phyloP scores from a whole-genome alignment of 495 filamentous ascomycete genomes.

The Glutinoglossum americanum region DNA sequence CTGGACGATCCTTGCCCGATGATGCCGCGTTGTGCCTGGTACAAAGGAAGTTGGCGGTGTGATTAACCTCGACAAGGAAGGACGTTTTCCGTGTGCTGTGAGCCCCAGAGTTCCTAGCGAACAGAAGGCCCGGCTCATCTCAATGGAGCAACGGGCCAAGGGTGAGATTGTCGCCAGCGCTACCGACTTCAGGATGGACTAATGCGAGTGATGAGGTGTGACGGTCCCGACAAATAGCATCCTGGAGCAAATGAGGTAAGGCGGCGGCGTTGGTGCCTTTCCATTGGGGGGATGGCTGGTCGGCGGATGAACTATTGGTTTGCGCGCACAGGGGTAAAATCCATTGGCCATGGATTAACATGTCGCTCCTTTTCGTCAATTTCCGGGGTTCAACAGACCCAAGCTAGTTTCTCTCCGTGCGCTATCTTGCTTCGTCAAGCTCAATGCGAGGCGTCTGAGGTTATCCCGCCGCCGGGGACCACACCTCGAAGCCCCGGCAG shows the following conservation, averaged over 20 bases:
- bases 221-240: neutral
- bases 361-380: neutral
- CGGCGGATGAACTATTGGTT: neutral
- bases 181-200: neutral
- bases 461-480: neutral
- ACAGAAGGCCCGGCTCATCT: neutral
- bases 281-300: neutral
- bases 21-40: neutral
- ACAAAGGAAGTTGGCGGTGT: neutral
- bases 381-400: neutral
- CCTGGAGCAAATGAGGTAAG: neutral
- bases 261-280: neutral
- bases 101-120: neutral
- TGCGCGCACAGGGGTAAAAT: neutral
- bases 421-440: neutral
- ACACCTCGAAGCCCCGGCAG: neutral
- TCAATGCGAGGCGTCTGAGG: neutral
- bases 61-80: neutral
- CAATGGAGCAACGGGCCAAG: neutral
- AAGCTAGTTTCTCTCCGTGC: neutral
- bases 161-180: neutral
- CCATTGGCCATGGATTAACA: neutral
- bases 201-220: constrained; percentile 2
- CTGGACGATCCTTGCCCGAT: neutral
- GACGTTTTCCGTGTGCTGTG: neutral